phyloP scores from a whole-genome alignment of 371 early-diverging fungal species.

The Choanephora cucurbitarum region DNA sequence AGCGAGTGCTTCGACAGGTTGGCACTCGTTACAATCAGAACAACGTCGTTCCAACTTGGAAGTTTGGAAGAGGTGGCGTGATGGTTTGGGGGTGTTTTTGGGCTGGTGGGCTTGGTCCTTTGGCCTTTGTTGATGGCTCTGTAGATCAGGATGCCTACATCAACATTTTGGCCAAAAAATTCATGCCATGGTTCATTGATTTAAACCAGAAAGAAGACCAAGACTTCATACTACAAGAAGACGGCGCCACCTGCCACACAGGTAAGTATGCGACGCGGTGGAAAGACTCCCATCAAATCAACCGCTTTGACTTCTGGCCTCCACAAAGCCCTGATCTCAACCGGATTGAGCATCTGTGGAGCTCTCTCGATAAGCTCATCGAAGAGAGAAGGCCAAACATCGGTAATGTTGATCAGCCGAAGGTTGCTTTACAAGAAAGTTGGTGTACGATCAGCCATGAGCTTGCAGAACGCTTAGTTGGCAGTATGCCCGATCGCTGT shows the following conservation, averaged over 20 bases:
- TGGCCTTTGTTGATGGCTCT: background rate
- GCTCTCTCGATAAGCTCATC: background rate
- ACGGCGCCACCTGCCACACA: slow-evolving; percentile 16
- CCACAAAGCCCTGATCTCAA: slow-evolving; percentile 25
- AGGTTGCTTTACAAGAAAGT: background rate
- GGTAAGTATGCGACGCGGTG: slow-evolving; percentile 10
- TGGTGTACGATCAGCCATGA: background rate
- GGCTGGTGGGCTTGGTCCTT: slow-evolving; percentile 7
- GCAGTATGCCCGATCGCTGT: background rate
- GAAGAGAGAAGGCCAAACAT: background rate
- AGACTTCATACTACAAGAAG: slow-evolving; percentile 15
- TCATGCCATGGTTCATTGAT: slow-evolving; percentile 4
- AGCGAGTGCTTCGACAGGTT: background rate
- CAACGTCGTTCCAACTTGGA: background rate
- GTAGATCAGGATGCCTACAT: slow-evolving; percentile 10
- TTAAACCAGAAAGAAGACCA: background rate
- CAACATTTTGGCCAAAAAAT: background rate
- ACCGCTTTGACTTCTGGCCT: slow-evolving; percentile 17
- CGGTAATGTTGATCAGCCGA: background rate
- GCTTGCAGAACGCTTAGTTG: background rate
- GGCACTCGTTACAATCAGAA: background rate
- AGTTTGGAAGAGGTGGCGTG: background rate
- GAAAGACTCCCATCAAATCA: background rate
- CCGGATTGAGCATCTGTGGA: slow-evolving; percentile 20
- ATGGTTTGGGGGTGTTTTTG: slow-evolving; percentile 19